phyloP scores from a whole-genome alignment of 176 grass and related monocot species.

The Oryza meyeriana region DNA sequence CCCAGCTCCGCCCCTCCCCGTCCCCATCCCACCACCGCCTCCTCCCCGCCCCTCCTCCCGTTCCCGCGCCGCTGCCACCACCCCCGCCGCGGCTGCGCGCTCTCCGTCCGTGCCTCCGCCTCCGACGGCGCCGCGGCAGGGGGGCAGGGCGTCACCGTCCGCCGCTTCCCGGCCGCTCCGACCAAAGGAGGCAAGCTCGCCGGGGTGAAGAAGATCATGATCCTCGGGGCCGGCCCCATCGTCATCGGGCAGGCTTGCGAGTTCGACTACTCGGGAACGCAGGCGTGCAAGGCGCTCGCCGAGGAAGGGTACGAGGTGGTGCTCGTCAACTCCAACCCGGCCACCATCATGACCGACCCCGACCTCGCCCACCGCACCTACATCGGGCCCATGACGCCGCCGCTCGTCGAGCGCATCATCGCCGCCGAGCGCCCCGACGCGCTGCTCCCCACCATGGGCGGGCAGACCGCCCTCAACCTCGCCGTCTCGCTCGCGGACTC shows the following conservation, averaged over 20 bases:
- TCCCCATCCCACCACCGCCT: background rate
- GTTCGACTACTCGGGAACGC: constrained; percentile 99
- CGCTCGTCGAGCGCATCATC: constrained; percentile 79
- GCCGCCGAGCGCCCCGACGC: constrained; percentile 77
- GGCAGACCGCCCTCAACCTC: constrained; percentile 96
- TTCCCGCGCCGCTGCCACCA: constrained; percentile 11
- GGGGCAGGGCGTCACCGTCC: constrained; percentile 34
- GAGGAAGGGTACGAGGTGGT: constrained; percentile 93
- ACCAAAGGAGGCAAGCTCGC: constrained; percentile 40
- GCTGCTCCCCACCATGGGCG: constrained; percentile 94
- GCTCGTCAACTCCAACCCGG: constrained; percentile 95
- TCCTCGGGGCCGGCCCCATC: constrained; percentile 91
- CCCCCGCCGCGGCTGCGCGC: background rate
- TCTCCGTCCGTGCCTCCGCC: constrained; percentile 17
- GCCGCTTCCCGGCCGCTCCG: constrained; percentile 29
- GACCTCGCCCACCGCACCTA: constrained; percentile 91
- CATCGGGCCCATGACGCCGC: constrained; percentile 91
- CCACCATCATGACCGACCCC: constrained; percentile 99
- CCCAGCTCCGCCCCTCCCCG: constrained; percentile 27
- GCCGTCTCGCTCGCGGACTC: constrained; percentile 81
- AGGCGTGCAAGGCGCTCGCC: constrained; percentile 91
- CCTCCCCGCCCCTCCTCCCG: constrained; percentile 1
- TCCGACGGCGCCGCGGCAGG: background rate
- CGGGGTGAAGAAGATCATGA: constrained; percentile 90
- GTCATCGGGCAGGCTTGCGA: constrained; percentile 98